Percentiles rank a stretch among this genome's conserved stretches.
phyloP scores from a whole-genome alignment of 805 yeast species.

The Schizosaccharomyces cryophilus region DNA sequence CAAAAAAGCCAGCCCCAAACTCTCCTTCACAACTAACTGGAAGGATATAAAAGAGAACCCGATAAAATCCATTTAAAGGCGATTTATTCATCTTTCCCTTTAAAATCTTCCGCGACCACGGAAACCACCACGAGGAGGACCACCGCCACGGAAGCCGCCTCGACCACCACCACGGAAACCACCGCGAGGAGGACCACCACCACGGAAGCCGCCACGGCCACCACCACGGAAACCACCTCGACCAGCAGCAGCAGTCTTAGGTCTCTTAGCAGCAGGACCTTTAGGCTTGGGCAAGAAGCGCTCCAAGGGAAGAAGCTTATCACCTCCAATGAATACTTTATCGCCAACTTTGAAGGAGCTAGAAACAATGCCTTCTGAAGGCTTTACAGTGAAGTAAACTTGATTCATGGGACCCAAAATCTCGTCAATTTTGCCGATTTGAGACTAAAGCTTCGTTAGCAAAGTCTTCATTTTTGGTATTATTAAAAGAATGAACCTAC shows the following conservation, averaged over 20 bases:
- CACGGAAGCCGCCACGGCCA: constrained; percentile 9
- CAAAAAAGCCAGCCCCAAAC: neutral
- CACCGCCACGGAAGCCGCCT: constrained; percentile 10
- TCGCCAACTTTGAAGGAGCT: constrained; percentile 83
- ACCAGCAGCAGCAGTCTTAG: constrained; percentile 17
- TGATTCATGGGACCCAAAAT: constrained; percentile 93
- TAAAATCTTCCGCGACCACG: constrained; percentile 6
- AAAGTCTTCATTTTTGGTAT: neutral
- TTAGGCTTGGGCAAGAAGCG: constrained; percentile 93
- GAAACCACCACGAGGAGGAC: constrained; percentile 12
- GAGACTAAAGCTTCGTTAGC: constrained; percentile 20
- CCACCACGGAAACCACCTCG: constrained; percentile 19
- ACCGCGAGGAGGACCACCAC: constrained; percentile 7
- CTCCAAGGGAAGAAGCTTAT: constrained; percentile 82
- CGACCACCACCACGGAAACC: constrained; percentile 10
- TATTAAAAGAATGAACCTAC: neutral
- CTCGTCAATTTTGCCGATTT: constrained; percentile 93
- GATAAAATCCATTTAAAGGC: neutral
- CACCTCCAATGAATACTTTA: constrained; percentile 84
- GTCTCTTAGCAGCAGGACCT: constrained; percentile 31
- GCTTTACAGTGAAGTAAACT: constrained; percentile 91
- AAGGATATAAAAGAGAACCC: neutral
- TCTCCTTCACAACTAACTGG: neutral
- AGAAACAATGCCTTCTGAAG: constrained; percentile 90
- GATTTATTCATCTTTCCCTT: neutral